Evolutionary conservation across 2,329 filamentous ascomycete genomes (phyloP).

Genomic region (Pseudocercospora vitis): DNA sequence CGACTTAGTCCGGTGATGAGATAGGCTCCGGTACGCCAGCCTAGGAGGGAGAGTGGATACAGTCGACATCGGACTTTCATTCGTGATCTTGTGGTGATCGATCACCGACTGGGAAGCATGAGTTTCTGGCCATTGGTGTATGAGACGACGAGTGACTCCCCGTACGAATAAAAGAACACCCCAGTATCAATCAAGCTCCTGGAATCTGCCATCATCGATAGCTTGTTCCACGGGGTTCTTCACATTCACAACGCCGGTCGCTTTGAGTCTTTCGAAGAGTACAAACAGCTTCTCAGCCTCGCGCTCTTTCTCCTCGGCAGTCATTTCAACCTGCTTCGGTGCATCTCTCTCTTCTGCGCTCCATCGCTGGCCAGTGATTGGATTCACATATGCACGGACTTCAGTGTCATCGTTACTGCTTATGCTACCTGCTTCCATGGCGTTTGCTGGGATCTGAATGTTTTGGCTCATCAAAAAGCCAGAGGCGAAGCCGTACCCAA

Average conservation of each 20-base stretch:
- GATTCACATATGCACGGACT: conserved; percentile 61
- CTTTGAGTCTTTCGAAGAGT: conserved; percentile 77
- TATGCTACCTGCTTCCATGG: conserved; percentile 56
- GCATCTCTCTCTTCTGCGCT: conserved; percentile 51
- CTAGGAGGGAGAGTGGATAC: too few relatives aligned
- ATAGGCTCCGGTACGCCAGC: too few relatives aligned
- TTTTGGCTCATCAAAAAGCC: conserved; percentile 86
- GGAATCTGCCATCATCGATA: conserved; percentile 66
- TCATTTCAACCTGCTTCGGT: conserved; percentile 70
- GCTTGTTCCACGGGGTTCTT: conserved; percentile 76
- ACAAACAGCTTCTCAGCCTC: conserved; percentile 90
- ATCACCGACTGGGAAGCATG: too few relatives aligned
- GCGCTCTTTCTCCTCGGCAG: conserved; percentile 82
- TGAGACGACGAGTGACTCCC: too few relatives aligned
- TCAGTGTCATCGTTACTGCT: conserved; percentile 24
- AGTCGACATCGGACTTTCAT: too few relatives aligned
- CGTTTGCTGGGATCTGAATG: conserved; percentile 69
- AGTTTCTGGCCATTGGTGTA: too few relatives aligned
- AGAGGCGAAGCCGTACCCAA: conserved; percentile 91
- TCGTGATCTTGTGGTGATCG: too few relatives aligned
- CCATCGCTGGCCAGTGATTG: conserved; percentile 77
- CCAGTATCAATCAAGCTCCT: conserved; percentile 55
- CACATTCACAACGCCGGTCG: conserved; percentile 73
- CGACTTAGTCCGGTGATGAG: too few relatives aligned
- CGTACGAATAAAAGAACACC: neutral